Evolutionary conservation across 768 basidiomycete species (phyloP).

Genomic region (Pilatotrama ljubarskyi): DNA sequence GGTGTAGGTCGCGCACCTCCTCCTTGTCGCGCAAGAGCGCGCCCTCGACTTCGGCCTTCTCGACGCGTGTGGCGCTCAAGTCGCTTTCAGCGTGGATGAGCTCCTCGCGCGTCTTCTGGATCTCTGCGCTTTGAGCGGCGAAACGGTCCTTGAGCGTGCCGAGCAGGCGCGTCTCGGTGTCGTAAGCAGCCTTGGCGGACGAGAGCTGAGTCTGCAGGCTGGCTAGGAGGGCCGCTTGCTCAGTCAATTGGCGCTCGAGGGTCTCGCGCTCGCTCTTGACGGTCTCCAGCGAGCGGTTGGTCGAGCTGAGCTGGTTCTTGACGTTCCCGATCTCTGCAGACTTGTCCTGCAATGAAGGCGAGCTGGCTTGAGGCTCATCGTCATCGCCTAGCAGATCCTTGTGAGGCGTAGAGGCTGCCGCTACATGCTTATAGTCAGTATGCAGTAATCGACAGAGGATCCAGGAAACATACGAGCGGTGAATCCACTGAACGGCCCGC

Average conservation of each 20-base stretch:
- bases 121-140: conserved; percentile 63
- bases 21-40: conserved; percentile 89
- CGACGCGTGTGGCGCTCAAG: conserved; percentile 81
- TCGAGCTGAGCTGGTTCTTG: conserved; percentile 82
- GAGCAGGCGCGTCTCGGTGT: conserved; percentile 76
- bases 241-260: conserved; percentile 63
- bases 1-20: conserved; percentile 83
- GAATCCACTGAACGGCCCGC: conserved; percentile 53
- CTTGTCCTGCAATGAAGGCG: conserved; percentile 63
- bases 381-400: conserved; percentile 75
- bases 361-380: conserved; percentile 50
- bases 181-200: conserved; percentile 80
- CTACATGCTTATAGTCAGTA: not conserved
- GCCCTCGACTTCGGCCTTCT: conserved; percentile 91
- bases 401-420: conserved; percentile 20
- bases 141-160: conserved; percentile 68
- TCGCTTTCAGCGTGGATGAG: conserved; percentile 91
- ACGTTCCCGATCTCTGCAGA: conserved; percentile 88
- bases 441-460: not conserved
- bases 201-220: conserved; percentile 82
- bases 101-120: conserved; percentile 71
- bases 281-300: conserved; percentile 66
- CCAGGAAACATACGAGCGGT: conserved; percentile 18
- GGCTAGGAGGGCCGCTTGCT: conserved; percentile 73
- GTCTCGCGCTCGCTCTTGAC: conserved; percentile 64